Conservation (phyloP, 305 asterid species). For the Nicotiana rustica region DNA sequence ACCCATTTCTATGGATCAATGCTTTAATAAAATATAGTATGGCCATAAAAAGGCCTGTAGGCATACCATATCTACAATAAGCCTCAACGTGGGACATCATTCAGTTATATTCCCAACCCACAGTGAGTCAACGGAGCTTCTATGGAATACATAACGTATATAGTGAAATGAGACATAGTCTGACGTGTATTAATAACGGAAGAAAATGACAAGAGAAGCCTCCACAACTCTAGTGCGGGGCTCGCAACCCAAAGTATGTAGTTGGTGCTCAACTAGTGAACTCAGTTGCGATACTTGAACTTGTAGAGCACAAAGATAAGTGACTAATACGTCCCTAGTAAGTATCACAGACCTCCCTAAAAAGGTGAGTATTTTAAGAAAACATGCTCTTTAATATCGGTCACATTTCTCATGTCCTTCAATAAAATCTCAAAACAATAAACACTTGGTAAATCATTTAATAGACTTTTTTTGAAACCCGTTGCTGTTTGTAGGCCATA, state of each 20-base stretch:
- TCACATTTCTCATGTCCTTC: constrained; percentile 12
- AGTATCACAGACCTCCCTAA: not conserved
- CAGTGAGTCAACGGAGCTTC: not conserved
- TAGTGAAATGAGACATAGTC: not conserved
- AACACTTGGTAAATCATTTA: constrained; percentile 16
- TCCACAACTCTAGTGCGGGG: constrained; percentile 6
- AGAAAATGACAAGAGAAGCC: constrained; percentile 27
- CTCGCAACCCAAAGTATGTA: not conserved
- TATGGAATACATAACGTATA: too few relatives aligned
- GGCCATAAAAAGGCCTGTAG: not conserved
- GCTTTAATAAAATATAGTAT: not conserved
- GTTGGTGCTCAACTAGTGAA: not conserved
- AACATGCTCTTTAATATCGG: not conserved
- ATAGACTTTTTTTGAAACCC: not conserved
- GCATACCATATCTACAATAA: constrained; percentile 7
- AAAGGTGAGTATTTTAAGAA: not conserved
- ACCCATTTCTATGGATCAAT: not conserved
- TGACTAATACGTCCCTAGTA: not conserved
- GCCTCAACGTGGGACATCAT: constrained; percentile 13
- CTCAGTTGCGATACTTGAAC: constrained; percentile 13
- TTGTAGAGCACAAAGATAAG: not conserved
- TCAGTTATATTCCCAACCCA: not conserved
- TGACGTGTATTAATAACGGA: not conserved
- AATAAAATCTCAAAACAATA: not conserved
- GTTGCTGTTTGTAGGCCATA: not conserved